Evolutionary conservation across 176 grass and related monocot genomes (phyloP), one percentile per base, ranked within the genome.

Genomic region (Phoenix roebelenii): DNA sequence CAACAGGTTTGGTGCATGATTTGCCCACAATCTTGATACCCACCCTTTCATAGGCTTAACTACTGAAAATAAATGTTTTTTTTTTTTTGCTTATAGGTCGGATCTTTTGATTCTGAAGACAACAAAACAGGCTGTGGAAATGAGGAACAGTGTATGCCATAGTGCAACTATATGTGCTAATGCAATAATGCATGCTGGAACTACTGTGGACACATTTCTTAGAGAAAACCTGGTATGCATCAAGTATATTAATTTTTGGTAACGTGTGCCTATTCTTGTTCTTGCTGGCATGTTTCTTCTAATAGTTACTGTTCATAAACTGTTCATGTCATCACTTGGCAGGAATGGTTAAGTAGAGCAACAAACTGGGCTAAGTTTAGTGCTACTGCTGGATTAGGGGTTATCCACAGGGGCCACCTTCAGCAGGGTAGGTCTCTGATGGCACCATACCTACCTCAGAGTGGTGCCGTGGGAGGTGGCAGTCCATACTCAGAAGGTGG

Each of bases 301-400:
- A 14, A 3, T 10, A 14, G 35, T 44, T 44, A 58, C 50, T n/a
- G 15, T 12, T 39, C 71, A 12, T 24, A 66, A 18, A 50, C 18
- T 73, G 59, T 69, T 25, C 1, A 60, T 74, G 59, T 17, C 25
- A 18, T 69, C 75, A 50, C 60, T 22, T 69, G 49, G 1, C 79
- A 99, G 94, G 94, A 99, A 65, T 99, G 94, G 94, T 68, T 99
- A 29, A 99, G 94, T 75, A 85, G 94, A 74, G 94, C 94, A 54
- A 99, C 94, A 22, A 99, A 99, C 58, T 99, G 94, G 94, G 94
- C 94, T 16, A 99, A 99, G 60, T 99, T 99, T 63, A 99, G 88
- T 55, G 94, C 94, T 64, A 93, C 94, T 6, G 88, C 88, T 67
- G 94, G 94, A 48, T 75, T 99, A 56, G 94, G 94, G 51, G 94